Base-by-base conservation (phyloP, 352 stramenopile species). In the Globisporangium acanthophoron region DNA sequence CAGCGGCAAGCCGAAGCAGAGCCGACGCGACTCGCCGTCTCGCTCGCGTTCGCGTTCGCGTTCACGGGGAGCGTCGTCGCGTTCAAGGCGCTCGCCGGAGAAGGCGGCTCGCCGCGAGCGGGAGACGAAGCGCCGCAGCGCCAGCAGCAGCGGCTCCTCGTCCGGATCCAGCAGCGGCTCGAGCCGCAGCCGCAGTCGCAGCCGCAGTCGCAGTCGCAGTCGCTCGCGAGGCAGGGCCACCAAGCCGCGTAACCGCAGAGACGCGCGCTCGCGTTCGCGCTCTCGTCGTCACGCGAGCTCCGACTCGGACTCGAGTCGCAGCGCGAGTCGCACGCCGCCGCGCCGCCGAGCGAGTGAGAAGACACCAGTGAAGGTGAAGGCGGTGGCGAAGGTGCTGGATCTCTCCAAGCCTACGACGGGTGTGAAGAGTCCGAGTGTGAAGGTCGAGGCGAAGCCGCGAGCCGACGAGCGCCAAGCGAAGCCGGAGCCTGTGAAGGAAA, bases 121-220 rank as follows among this genome's bases (percentile, higher is more conserved):
- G 11, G 49, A 56, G 47, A 18, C 11, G 11, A n/a, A 15, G 46
- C 52, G 46, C 9, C 59, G 49, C 27, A 61, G 59, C 33, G 51
- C 24, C 16, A 64, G 58, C 27, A n/a, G 47, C n/a, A 62, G 47
- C 20, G 60, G 57, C 40, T 78, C 68, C 41, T 65, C 49, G 15
- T 78, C 65, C 24, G 56, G 59, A 0, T 41, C 61, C 21, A 55
- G 46, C 4, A 61, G 62, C 44, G 50, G 15, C 5, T 74, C 66
- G 37, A 67, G 61, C 48, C 49, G 52, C 29, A 65, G 53, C 39
- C 54, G 43, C 18, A 65, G 59, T 50, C 49, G 52, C 29, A 65
- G 53, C 39, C 54, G 43, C 18, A 65, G 59, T 50, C 72, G 59
- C 35, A 27, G 24, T 71, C 65, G 24, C 24, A 27, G 24, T 24